phyloP scores from a whole-genome alignment of 1,284 basidiomycete species.

The Cutaneotrichosporon cutaneum region DNA sequence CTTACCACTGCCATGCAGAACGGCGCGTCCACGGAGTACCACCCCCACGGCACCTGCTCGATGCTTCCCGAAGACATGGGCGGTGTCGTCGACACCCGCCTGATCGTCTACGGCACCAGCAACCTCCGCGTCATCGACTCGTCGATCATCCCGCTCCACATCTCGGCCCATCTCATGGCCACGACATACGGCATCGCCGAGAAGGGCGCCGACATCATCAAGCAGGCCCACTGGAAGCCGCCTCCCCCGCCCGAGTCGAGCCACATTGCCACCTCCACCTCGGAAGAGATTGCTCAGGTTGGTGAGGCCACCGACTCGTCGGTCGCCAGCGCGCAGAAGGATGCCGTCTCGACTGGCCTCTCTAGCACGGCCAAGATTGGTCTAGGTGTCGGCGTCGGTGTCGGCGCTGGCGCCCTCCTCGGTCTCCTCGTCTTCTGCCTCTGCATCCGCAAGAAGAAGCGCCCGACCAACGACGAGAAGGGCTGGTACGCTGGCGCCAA shows the following conservation, averaged over 20 bases:
- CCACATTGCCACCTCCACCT: slow-evolving; percentile 9
- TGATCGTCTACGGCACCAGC: slow-evolving; percentile 63
- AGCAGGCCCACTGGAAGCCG: slow-evolving; percentile 30
- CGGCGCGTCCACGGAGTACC: slow-evolving; percentile 55
- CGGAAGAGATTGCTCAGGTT: slow-evolving; percentile 24
- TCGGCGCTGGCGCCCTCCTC: slow-evolving; percentile 37
- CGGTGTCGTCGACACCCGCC: slow-evolving; percentile 65
- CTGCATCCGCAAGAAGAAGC: slow-evolving; percentile 30
- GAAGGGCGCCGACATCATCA: slow-evolving; percentile 64
- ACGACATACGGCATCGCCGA: slow-evolving; percentile 69
- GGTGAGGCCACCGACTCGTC: slow-evolving; percentile 36
- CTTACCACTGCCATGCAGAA: slow-evolving; percentile 43
- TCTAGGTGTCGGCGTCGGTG: slow-evolving; percentile 43
- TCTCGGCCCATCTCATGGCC: slow-evolving; percentile 53
- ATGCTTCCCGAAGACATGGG: slow-evolving; percentile 64
- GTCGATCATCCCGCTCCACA: slow-evolving; percentile 54
- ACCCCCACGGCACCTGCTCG: slow-evolving; percentile 63
- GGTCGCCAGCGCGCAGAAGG: slow-evolving; percentile 26
- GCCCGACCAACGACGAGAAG: slow-evolving; percentile 29
- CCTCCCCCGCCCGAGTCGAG: slow-evolving; percentile 11
- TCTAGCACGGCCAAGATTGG: slow-evolving; percentile 40
- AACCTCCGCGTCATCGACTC: slow-evolving; percentile 57
- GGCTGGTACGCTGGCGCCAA: slow-evolving; percentile 33
- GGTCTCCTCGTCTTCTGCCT: slow-evolving; percentile 38
- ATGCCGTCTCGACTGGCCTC: slow-evolving; percentile 14